Evolutionary conservation across 805 yeast species (phyloP).

Genomic region (Kluyveromyces lactis): DNA sequence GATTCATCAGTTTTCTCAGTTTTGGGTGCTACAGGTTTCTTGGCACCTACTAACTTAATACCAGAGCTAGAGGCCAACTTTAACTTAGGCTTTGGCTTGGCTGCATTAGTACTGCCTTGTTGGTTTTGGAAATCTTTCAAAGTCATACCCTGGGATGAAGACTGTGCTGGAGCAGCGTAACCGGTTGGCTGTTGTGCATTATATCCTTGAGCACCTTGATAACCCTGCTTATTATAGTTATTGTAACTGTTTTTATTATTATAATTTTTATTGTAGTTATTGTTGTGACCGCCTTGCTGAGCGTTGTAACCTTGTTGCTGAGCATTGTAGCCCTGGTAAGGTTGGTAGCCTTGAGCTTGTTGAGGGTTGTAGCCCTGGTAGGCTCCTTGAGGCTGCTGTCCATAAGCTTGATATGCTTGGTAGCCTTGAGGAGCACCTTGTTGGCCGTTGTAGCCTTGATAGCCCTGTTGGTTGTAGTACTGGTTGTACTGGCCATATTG

Average conservation of each 20-base stretch:
- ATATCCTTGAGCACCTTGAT: constrained; percentile 18
- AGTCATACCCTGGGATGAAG: constrained; percentile 50
- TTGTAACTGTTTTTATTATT: constrained; percentile 22
- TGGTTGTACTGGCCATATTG: constrained; percentile 25
- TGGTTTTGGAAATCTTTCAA: constrained; percentile 77
- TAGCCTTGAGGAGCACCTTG: constrained; percentile 3
- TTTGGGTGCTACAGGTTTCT: constrained; percentile 27
- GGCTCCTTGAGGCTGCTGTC: constrained; percentile 8
- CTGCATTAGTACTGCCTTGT: constrained; percentile 33
- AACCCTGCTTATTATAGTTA: constrained; percentile 18
- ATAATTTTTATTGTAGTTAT: constrained; percentile 15
- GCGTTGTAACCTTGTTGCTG: constrained; percentile 19
- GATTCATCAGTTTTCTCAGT: constrained; percentile 21
- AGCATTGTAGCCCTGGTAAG: constrained; percentile 15
- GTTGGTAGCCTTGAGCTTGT: constrained; percentile 9
- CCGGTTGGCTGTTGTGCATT: constrained; percentile 15
- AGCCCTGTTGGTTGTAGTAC: constrained; percentile 25
- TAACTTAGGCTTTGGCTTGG: constrained; percentile 57
- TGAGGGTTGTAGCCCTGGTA: constrained; percentile 19
- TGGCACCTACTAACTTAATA: constrained; percentile 51
- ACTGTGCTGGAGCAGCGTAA: constrained; percentile 16
- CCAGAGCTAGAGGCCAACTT: constrained; percentile 60
- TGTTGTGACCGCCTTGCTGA: constrained; percentile 14
- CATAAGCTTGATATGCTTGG: constrained; percentile 11
- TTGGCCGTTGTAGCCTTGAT: constrained; percentile 18